These are phyloP conservation scores for Pontederia crassipes DNA, from an alignment of 176 grass and related monocot species.

Conservation along the genomic window DNA sequence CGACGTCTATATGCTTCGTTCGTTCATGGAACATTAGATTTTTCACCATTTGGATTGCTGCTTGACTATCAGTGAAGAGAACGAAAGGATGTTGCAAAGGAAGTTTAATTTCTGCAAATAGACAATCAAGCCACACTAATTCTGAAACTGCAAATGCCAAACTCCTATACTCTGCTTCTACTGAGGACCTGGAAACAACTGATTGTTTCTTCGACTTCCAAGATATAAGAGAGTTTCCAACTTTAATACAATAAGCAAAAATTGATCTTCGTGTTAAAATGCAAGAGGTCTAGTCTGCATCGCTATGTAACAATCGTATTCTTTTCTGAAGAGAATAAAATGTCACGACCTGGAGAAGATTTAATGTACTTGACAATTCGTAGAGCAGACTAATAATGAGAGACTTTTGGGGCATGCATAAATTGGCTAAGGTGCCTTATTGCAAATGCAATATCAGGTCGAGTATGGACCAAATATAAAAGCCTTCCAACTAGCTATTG, in stretches of 20 bases:
- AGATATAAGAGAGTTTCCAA: not conserved
- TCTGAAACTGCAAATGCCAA: not conserved
- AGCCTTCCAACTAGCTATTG: too few species aligned
- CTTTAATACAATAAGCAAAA: too few species aligned
- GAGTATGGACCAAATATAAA: not conserved
- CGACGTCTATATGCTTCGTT: not conserved
- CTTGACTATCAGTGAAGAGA: not conserved
- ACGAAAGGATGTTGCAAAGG: too few species aligned
- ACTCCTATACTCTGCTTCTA: not conserved
- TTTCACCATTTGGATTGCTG: not conserved
- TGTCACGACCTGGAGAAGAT: not conserved
- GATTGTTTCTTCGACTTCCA: not conserved
- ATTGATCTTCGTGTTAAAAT: too few species aligned
- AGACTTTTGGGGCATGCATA: not conserved
- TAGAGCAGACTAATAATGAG: not conserved
- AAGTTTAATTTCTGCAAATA: not conserved
- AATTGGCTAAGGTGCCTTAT: not conserved
- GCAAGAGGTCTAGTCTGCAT: not conserved
- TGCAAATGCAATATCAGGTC: not conserved
- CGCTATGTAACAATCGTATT: not conserved
- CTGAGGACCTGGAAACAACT: not conserved
- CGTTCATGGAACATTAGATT: not conserved
- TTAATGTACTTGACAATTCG: not conserved
- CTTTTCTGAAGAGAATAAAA: not conserved
- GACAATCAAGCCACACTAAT: not conserved